Base-by-base conservation (phyloP, 306 rosid genomes). In the Vicia villosa region DNA sequence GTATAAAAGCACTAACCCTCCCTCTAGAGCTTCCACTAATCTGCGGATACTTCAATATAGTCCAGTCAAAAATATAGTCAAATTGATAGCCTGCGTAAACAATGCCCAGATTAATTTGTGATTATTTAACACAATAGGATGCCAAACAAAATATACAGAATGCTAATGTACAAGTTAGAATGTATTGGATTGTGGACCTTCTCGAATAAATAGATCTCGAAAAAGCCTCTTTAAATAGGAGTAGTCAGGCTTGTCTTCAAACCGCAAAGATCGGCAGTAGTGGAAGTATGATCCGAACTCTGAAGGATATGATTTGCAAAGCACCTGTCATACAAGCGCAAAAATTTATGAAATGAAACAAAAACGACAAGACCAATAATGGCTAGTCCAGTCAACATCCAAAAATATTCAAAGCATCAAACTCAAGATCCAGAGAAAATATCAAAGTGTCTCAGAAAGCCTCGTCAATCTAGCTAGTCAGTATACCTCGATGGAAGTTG, bases 231-330 rank as follows among this genome's bases (percentile, higher is more conserved):
- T 95, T 43, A 95, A 83, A 82, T 95, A 91, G 45, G 99, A 95
- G 82, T 91, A 95, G 77, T 95, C 97, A 45, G 99, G 99, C 77
- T 95, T 95, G 89, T 95, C 99, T 60, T 95, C 99, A 69, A 95
- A 95, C 71, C 96, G 87, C 87, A 95, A 74, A 5, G 99, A 77
- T 40, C 96, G 96, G 70, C 99, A 91, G 80, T 91, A 95, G 77
- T 89, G 97, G 70, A 95, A 95, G 73, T 89, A 95, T 62, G 99
- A 95, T 76, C 82, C 90, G 73, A 95, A 95, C 85, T 95, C 99
- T 16, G 99, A 80, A 36, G 99, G 92, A 82, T 84, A 71, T 51
- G 97, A 83, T 82, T 84, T 95, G 90, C 99, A 95, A 17, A 95
- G 93, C 41, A 70, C 95, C 99, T 95, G 83, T 79, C 19, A 74